Conservation (phyloP, 345 rosid genomes). For the Brassica rapa region DNA sequence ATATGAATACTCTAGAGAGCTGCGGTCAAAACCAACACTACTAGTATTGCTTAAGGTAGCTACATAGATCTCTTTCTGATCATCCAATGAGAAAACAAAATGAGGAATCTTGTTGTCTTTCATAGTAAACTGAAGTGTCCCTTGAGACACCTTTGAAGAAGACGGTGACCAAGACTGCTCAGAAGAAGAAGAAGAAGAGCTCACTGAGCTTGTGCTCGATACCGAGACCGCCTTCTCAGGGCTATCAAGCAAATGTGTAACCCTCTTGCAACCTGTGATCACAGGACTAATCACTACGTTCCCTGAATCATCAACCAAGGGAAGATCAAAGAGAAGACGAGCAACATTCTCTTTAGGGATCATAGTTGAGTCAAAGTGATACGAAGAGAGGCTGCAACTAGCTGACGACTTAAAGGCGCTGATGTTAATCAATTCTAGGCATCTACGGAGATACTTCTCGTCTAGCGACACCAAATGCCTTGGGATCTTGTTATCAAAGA, state of each 20-base stretch:
- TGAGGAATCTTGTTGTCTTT: conserved; percentile 57
- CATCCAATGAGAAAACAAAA: conserved; percentile 80
- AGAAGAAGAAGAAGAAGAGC: conserved; percentile 62
- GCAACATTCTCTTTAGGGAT: conserved; percentile 43
- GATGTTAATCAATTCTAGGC: conserved; percentile 65
- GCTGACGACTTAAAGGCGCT: conserved; percentile 53
- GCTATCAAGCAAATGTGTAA: conserved; percentile 51
- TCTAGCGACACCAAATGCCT: conserved; percentile 70
- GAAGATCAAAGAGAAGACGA: conserved; percentile 56
- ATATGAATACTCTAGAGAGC: conserved; percentile 53
- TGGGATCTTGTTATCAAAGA: conserved; percentile 62
- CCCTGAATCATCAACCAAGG: conserved; percentile 50
- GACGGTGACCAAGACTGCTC: conserved; percentile 49
- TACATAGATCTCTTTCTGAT: conserved; percentile 60
- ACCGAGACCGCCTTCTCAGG: conserved; percentile 2
- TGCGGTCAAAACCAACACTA: conserved; percentile 34
- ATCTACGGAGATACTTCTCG: conserved; percentile 72
- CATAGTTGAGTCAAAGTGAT: conserved; percentile 36
- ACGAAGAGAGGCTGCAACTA: conserved; percentile 48
- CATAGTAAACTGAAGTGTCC: conserved; percentile 81
- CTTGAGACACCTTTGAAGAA: conserved; percentile 56
- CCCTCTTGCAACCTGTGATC: conserved; percentile 69
- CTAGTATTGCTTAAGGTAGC: conserved; percentile 50
- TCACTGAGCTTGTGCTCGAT: conserved; percentile 57
- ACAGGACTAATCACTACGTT: conserved; percentile 52